Percentiles rank a stretch among this genome's conserved stretches.
Evolutionary conservation across 2,329 filamentous ascomycete species (phyloP).

Genomic region (Fonsecaea nubica): DNA sequence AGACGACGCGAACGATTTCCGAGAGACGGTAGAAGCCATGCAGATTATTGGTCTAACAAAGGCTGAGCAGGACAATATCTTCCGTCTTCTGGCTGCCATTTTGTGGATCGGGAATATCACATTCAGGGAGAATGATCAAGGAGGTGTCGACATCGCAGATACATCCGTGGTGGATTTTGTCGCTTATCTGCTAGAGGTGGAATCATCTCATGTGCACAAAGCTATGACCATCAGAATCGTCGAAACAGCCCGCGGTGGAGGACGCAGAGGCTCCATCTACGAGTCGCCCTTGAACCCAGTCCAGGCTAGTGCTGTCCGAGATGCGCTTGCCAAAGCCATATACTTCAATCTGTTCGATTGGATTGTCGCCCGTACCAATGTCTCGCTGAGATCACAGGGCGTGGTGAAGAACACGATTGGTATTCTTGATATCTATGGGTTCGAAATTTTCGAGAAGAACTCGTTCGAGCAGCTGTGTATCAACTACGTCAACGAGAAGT

Average conservation of each 20-base stretch:
- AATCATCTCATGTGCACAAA: slow-evolving; percentile 78
- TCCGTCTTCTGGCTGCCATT: slow-evolving; percentile 89
- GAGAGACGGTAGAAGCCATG: slow-evolving; percentile 93
- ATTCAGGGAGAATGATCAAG: slow-evolving; percentile 86
- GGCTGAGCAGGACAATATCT: slow-evolving; percentile 91
- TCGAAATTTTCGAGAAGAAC: slow-evolving; percentile 99
- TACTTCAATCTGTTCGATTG: slow-evolving; percentile 98
- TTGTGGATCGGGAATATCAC: slow-evolving; percentile 95
- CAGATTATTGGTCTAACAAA: slow-evolving; percentile 87
- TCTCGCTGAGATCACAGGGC: slow-evolving; percentile 80
- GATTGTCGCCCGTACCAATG: slow-evolving; percentile 93
- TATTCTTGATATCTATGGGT: slow-evolving; percentile 98
- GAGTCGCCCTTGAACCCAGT: slow-evolving; percentile 82
- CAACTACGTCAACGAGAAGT: slow-evolving; percentile 99
- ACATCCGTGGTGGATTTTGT: slow-evolving; percentile 93
- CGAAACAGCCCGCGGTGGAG: slow-evolving; percentile 68
- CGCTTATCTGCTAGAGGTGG: slow-evolving; percentile 90
- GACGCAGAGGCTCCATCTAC: slow-evolving; percentile 70
- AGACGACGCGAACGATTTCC: slow-evolving; percentile 86
- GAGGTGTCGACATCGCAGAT: slow-evolving; percentile 85
- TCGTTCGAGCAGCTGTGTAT: slow-evolving; percentile 99
- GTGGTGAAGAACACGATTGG: slow-evolving; percentile 83
- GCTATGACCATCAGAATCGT: slow-evolving; percentile 89
- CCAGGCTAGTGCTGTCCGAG: slow-evolving; percentile 84
- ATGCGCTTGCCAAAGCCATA: slow-evolving; percentile 92